Percentiles rank a stretch among this genome's conserved stretches.
Conservation (phyloP, 495 filamentous ascomycete species). For the Sordaria brevicollis region DNA sequence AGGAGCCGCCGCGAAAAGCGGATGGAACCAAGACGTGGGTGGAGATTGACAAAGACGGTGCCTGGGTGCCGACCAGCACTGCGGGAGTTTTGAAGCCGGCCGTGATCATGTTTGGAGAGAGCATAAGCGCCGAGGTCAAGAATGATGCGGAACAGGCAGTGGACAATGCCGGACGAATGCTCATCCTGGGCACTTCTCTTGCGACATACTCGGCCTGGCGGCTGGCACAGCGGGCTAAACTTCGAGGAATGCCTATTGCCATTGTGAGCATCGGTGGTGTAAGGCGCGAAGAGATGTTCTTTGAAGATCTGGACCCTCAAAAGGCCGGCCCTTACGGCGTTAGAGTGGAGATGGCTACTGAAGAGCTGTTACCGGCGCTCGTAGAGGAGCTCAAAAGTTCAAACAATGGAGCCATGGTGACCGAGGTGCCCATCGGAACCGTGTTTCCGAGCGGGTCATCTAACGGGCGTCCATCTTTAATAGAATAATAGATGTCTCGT, state of each 20-base stretch:
- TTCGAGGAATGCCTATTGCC: slow-evolving; percentile 73
- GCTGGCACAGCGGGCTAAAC: slow-evolving; percentile 70
- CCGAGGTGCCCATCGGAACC: neutral
- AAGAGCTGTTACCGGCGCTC: slow-evolving; percentile 43
- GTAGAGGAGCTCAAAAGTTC: slow-evolving; percentile 27
- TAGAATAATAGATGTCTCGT: neutral
- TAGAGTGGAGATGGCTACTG: slow-evolving; percentile 43
- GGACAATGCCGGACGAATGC: slow-evolving; percentile 58
- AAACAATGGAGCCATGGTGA: neutral
- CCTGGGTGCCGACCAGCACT: slow-evolving; percentile 57
- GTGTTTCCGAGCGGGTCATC: neutral
- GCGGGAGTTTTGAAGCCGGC: slow-evolving; percentile 82
- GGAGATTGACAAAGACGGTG: slow-evolving; percentile 70
- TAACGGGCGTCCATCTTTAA: neutral
- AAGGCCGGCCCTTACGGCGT: slow-evolving; percentile 39
- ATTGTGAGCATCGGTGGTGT: slow-evolving; percentile 78
- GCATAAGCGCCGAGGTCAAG: slow-evolving; percentile 58
- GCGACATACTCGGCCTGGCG: slow-evolving; percentile 95
- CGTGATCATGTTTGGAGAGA: slow-evolving; percentile 94
- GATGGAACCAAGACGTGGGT: slow-evolving; percentile 51
- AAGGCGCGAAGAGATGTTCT: slow-evolving; percentile 65
- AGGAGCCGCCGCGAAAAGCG: slow-evolving; percentile 47
- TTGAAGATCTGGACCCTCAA: slow-evolving; percentile 36
- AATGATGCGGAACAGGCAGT: slow-evolving; percentile 68
- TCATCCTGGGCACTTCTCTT: slow-evolving; percentile 79